Evolutionary conservation across 2,329 filamentous ascomycete genomes (phyloP).

Genomic region (Acarospora socialis): DNA sequence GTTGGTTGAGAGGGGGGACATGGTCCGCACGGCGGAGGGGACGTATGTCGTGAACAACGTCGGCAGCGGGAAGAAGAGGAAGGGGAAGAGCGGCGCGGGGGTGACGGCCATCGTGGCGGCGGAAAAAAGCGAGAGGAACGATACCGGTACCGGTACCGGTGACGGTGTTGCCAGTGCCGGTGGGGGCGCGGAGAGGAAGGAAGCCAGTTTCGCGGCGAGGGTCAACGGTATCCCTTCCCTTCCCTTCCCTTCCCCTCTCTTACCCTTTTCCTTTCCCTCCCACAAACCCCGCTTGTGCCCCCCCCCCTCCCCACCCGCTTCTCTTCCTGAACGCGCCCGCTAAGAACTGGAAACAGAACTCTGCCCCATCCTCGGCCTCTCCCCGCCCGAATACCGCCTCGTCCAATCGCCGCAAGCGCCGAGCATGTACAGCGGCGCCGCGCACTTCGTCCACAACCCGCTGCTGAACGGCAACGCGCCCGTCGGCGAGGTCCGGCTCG

Average conservation of each 20-base stretch:
- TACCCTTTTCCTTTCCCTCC: neutral
- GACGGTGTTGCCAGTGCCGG: constrained; percentile 8
- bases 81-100: constrained; percentile 9
- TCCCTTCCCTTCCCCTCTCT: constrained; percentile 2
- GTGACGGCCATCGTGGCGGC: too few species aligned
- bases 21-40: too few species aligned
- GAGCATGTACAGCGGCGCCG: constrained; percentile 22
- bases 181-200: constrained; percentile 6
- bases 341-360: constrained; percentile 10
- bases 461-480: constrained; percentile 18
- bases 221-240: constrained; percentile 9
- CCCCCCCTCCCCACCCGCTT: constrained; percentile 15
- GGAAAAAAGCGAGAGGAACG: constrained; percentile 1
- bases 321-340: constrained; percentile 13
- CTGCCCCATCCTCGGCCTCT: constrained; percentile 15
- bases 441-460: constrained; percentile 20
- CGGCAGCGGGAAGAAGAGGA: constrained; percentile 13
- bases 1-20: constrained; percentile 23
- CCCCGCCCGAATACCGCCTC: constrained; percentile 14
- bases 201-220: constrained; percentile 7
- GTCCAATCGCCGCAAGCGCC: constrained; percentile 4
- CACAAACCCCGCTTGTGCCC: constrained; percentile 7
- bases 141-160: too few species aligned
- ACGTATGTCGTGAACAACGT: constrained; percentile 18
- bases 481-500: constrained; percentile 28